A percentile compares a stretch with the other conserved stretches of the same genome.
phyloP scores from a whole-genome alignment of 371 early-diverging fungal genomes.

The Sporodiniella umbellata region DNA sequence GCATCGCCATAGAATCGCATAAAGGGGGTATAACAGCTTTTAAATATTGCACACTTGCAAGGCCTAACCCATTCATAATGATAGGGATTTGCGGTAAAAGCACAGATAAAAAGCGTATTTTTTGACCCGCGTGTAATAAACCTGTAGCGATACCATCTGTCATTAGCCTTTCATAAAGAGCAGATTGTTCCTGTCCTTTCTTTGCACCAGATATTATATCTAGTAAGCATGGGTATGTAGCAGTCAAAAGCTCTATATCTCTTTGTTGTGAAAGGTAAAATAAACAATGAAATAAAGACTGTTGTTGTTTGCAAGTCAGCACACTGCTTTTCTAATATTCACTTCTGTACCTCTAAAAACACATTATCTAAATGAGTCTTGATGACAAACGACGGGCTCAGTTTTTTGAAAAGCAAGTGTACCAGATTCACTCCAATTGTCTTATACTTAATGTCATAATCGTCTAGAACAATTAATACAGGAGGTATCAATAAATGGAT shows the following conservation, averaged over 20 bases:
- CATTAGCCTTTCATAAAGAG: conserved; percentile 27
- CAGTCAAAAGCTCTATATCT: conserved; percentile 18
- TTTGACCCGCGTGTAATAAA: conserved; percentile 22
- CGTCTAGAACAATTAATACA: conserved; percentile 30
- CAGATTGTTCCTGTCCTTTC: neutral
- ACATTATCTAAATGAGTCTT: conserved; percentile 26
- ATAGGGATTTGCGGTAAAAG: conserved; percentile 16
- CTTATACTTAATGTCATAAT: conserved; percentile 32
- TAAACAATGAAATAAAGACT: conserved; percentile 39
- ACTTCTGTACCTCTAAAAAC: conserved; percentile 31
- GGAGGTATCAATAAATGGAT: conserved; percentile 28
- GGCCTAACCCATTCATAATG: conserved; percentile 21
- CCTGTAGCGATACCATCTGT: conserved; percentile 31
- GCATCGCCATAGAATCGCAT: conserved; percentile 6
- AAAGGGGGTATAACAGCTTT: conserved; percentile 24
- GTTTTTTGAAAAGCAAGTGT: conserved; percentile 19
- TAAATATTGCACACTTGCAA: conserved; percentile 26
- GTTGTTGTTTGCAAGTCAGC: neutral
- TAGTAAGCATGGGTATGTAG: conserved; percentile 31
- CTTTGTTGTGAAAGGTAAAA: conserved; percentile 26
- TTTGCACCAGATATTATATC: conserved; percentile 20
- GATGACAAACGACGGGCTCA: conserved; percentile 11
- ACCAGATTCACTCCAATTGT: conserved; percentile 24
- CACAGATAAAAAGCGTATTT: conserved; percentile 12
- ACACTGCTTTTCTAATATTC: too few relatives aligned